Base-by-base conservation (phyloP, 2,329 filamentous ascomycete genomes). In the Fusarium napiforme region DNA sequence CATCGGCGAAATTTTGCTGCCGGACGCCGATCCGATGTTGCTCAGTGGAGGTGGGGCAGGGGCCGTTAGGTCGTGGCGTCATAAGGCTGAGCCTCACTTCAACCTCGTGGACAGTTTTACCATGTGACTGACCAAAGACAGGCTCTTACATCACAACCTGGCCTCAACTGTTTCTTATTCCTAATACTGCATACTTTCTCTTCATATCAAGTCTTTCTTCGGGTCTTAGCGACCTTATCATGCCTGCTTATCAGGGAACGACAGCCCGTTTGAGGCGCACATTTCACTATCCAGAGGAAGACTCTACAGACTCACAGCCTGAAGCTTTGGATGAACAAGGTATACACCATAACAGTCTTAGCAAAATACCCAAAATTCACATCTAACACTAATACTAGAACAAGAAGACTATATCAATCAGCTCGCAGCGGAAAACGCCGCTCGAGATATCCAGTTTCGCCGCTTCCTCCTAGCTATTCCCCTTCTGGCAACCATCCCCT, bases 251-350 rank as follows among this genome's bases (percentile, higher is more conserved):
- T n/a, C 71, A 57, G 34, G 70, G 71, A 60, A 77, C 84, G 2
- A 81, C 82, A 45, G 85, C 93, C 59, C 91, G 93, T 71, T 85
- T 96, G 49, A 91, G 95, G 78, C 92, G 89, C 77, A 92, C 93
- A 14, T 96, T 97, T 83, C 89, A 88, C 69, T 96, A 96, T 83
- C 92, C 92, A 64, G 90, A 92, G 77, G 86, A 87, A 53, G 80
- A 81, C 60, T 85, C 88, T 40, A 71, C 73, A 4, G 85, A 87
- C 79, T 82, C 81, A 30, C 82, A 86, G 36, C 87, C 88, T 18
- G 87, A 91, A 74, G 88, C 90, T 62, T 85, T 96, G 68, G 94
- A 96, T 80, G 93, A 95, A 82, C 88, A 95, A 87, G 92, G 92
- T 92, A 80, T 46, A 39, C 39, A 39, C 39, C 30, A 28, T 36